Evolutionary conservation across 805 yeast genomes (phyloP), one percentile per base, ranked within the genome.

Genomic region (Lipomyces kockii): DNA sequence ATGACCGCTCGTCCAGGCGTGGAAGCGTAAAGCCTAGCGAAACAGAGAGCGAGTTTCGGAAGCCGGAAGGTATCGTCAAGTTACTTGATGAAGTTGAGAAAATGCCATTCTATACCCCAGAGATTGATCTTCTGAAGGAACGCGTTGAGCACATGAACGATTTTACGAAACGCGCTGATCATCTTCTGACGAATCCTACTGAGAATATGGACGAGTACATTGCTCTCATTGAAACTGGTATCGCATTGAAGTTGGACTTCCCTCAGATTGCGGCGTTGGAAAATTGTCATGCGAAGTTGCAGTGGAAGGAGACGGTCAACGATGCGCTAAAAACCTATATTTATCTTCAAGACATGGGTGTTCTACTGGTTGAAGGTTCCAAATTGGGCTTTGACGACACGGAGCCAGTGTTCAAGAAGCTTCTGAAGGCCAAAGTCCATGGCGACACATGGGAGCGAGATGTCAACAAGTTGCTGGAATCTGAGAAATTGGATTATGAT

Each of bases 81-180:
- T 71, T 88, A 27, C 72, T 87, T 14, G 78, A 79, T 20, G 80
- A 80, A 56, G 84, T 88, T 3, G 85, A 88, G 2, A 72, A 75
- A 0, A 72, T 88, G 66, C 83, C 84, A 25, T 84, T 89, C 63
- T 76, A 82, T 2, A 79, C 86, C 20, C 83, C 86, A 0, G 95
- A 90, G 73, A 80, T 87, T 71, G 88, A 84, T 22, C 89, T 85
- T 72, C 76, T 90, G 12, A 66, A 82, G 3, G 89, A 85, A 68
- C 81, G 87, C 58, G 82, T 83, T 3, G 77, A 73, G 37, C 89
- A 86, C 69, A 81, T 89, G 54, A 80, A 80, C 59, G 80, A 81
- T 60, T 89, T 83, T 75, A 86, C 84, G 65, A 76, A 78, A 34
- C 80, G 83, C 14, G 86, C 85, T 39, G 74, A 83, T 9, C 68